phyloP scores from a whole-genome alignment of 2,329 filamentous ascomycete genomes.

The Colletotrichum sp. region DNA sequence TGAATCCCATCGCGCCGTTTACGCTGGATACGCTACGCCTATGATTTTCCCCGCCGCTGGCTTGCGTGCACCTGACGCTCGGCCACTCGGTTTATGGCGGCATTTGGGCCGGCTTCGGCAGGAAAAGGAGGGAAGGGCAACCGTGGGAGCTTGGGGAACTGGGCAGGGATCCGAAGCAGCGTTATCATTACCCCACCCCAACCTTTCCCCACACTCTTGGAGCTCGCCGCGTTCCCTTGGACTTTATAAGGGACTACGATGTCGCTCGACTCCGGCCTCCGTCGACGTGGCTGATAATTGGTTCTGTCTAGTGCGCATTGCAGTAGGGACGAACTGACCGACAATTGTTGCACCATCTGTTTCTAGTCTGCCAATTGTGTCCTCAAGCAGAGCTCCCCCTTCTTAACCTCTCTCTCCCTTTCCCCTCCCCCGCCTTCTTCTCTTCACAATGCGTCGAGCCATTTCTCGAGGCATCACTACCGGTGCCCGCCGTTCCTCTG shows the following conservation, averaged over 20 bases:
- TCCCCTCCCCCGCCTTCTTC: neutral
- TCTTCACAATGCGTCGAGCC: constrained; percentile 50
- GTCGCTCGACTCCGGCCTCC: constrained; percentile 12
- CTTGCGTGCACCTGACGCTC: neutral
- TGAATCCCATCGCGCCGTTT: constrained; percentile 8
- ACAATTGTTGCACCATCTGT: neutral
- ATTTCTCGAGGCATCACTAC: constrained; percentile 43
- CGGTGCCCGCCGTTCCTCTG: constrained; percentile 38
- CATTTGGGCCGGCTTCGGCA: constrained; percentile 19
- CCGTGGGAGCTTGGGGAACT: neutral
- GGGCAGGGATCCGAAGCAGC: neutral
- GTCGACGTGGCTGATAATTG: constrained; percentile 17
- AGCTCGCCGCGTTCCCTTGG: constrained; percentile 12
- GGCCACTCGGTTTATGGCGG: constrained; percentile 22
- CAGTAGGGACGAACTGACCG: neutral
- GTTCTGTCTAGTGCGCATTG: neutral
- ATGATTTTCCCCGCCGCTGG: neutral
- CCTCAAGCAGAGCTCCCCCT: neutral
- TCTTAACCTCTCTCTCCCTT: neutral
- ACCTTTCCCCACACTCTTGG: constrained; percentile 19
- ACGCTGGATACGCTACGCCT: constrained; percentile 14
- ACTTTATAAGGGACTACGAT: constrained; percentile 20
- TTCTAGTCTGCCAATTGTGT: constrained; percentile 4
- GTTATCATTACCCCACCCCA: constrained; percentile 19
- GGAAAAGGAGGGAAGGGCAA: neutral